Conservation (phyloP, 179 eudicot genomes). For the Pouteria campechiana region DNA sequence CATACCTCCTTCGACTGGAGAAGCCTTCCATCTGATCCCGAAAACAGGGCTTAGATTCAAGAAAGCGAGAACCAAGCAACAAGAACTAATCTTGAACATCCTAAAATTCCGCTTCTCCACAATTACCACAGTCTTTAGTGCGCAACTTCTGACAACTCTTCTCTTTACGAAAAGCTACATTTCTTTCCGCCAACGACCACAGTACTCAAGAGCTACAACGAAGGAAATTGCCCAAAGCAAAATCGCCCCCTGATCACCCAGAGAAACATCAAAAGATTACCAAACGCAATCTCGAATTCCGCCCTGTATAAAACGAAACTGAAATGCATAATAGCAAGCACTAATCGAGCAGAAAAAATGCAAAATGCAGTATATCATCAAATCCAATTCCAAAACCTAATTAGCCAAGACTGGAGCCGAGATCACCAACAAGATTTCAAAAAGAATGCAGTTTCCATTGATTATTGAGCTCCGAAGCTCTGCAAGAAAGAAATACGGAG, state of each 20-base stretch:
- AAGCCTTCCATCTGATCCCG: slow-evolving; percentile 9
- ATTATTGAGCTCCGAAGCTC: slow-evolving; percentile 2
- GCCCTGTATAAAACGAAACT: background rate
- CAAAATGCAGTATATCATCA: slow-evolving; percentile 6
- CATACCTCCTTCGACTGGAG: slow-evolving; percentile 10
- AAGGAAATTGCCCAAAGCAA: no score
- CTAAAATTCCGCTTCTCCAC: slow-evolving; percentile 23
- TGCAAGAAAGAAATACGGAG: slow-evolving; percentile 1
- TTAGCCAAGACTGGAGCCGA: background rate
- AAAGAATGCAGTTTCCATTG: background rate
- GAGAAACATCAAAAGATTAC: background rate
- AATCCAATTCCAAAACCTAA: slow-evolving; percentile 14
- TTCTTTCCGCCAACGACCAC: no score
- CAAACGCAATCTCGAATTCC: background rate
- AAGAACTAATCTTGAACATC: slow-evolving; percentile 21
- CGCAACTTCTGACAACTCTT: slow-evolving; percentile 12
- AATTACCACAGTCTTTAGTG: slow-evolving; percentile 14
- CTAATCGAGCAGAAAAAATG: background rate
- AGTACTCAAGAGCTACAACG: no score
- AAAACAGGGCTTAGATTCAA: slow-evolving; percentile 11
- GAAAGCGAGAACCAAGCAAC: slow-evolving; percentile 20
- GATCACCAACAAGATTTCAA: background rate
- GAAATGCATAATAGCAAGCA: background rate
- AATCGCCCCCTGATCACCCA: slow-evolving; percentile 7
- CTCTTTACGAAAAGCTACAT: slow-evolving; percentile 14